phyloP scores from a whole-genome alignment of 2,329 filamentous ascomycete species.

The Aureobasidium sp. region DNA sequence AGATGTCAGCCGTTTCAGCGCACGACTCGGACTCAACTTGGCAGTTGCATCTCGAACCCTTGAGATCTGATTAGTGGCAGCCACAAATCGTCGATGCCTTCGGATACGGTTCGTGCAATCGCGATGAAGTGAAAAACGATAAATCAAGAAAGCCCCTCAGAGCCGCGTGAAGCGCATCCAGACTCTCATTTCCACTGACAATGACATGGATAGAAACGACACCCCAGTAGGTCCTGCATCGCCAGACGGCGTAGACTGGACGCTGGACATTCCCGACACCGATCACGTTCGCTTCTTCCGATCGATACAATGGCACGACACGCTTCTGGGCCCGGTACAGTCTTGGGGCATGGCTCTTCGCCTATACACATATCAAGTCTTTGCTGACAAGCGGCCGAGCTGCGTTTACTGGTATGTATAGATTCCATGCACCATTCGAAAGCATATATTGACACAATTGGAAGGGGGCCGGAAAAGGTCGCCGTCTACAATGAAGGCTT shows the following conservation, averaged over 20 bases:
- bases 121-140: background rate
- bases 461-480: constrained; percentile 3
- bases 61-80: background rate
- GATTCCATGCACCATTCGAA: no score
- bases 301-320: constrained; percentile 42
- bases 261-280: constrained; percentile 18
- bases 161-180: background rate
- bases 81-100: background rate
- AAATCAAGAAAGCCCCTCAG: background rate
- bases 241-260: constrained; percentile 7
- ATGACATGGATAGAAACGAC: background rate
- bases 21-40: background rate
- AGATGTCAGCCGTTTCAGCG: background rate
- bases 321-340: constrained; percentile 42
- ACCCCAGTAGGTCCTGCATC: background rate
- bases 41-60: background rate
- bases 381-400: constrained; percentile 39
- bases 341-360: constrained; percentile 44
- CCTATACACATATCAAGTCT: constrained; percentile 39
- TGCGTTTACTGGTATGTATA: constrained; percentile 14
- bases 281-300: constrained; percentile 33
- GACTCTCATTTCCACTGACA: background rate
- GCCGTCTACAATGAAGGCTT: constrained; percentile 17
- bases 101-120: background rate
- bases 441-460: background rate